Evolutionary conservation across 2,329 filamentous ascomycete species (phyloP).

Genomic region (Fusarium continuum): DNA sequence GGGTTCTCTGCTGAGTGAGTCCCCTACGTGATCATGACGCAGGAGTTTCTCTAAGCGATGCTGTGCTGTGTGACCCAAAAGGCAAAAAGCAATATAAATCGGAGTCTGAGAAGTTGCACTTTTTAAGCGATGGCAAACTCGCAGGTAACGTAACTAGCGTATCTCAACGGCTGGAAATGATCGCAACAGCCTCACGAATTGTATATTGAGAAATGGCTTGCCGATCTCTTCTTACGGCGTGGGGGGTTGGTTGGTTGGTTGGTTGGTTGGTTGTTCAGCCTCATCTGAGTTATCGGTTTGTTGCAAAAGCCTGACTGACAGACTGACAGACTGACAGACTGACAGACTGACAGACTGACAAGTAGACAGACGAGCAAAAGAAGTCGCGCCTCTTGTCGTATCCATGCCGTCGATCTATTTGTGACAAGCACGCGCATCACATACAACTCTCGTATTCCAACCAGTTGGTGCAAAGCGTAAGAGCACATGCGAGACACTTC

Average conservation of each 20-base stretch:
- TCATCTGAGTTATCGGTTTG: constrained; percentile 5
- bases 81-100: neutral
- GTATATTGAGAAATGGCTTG: neutral
- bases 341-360: too few species aligned
- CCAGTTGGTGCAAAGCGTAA: neutral
- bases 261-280: constrained; percentile 3
- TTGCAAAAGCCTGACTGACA: too few species aligned
- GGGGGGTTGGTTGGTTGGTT: too few species aligned
- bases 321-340: too few species aligned
- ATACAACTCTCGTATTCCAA: neutral
- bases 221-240: too few species aligned
- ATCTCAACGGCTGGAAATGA: neutral
- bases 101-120: neutral
- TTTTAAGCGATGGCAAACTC: neutral
- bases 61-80: too few species aligned
- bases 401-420: constrained; percentile 27
- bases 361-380: too few species aligned
- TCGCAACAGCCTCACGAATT: constrained; percentile 4
- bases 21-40: too few species aligned
- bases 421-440: too few species aligned
- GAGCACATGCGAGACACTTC: neutral
- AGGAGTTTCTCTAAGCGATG: neutral
- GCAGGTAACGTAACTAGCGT: too few species aligned
- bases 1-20: too few species aligned
- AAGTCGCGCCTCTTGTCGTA: neutral